Percentiles rank a stretch among this genome's conserved stretches.
Conservation (phyloP, 1,139 yeast species). For the Candida sp. region DNA sequence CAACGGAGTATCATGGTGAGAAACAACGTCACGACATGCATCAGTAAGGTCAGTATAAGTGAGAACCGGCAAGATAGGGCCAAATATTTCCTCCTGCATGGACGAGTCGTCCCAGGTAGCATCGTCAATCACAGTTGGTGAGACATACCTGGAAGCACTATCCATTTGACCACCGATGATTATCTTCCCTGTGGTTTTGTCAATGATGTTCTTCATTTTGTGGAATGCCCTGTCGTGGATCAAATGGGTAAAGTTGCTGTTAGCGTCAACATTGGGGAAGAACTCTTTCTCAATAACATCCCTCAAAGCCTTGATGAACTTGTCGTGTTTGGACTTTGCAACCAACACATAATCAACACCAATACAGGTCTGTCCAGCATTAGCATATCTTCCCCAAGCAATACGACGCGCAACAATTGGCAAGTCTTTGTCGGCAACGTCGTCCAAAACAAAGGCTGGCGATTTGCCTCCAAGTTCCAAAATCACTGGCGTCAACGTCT, state of each 20-base stretch:
- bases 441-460: slow-evolving; percentile 72
- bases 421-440: slow-evolving; percentile 47
- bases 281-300: slow-evolving; percentile 38
- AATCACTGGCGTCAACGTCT: slow-evolving; percentile 76
- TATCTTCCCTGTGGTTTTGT: slow-evolving; percentile 58
- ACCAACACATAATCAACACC: slow-evolving; percentile 83
- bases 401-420: slow-evolving; percentile 63
- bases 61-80: slow-evolving; percentile 82
- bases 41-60: slow-evolving; percentile 50
- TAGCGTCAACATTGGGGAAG: slow-evolving; percentile 35
- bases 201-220: slow-evolving; percentile 49
- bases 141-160: slow-evolving; percentile 51
- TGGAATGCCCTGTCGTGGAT: slow-evolving; percentile 62
- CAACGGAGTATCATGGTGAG: slow-evolving; percentile 76
- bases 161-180: slow-evolving; percentile 61
- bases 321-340: slow-evolving; percentile 57
- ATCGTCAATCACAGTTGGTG: slow-evolving; percentile 75
- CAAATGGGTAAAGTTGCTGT: slow-evolving; percentile 58
- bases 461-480: slow-evolving; percentile 93
- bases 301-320: slow-evolving; percentile 51
- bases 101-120: slow-evolving; percentile 68
- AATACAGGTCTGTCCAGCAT: slow-evolving; percentile 90
- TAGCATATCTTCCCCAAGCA: slow-evolving; percentile 79
- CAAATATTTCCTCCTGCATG: slow-evolving; percentile 82
- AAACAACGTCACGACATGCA: slow-evolving; percentile 41